Base-by-base conservation (phyloP, 2,329 filamentous ascomycete genomes). In the Colletotrichum sp. region DNA sequence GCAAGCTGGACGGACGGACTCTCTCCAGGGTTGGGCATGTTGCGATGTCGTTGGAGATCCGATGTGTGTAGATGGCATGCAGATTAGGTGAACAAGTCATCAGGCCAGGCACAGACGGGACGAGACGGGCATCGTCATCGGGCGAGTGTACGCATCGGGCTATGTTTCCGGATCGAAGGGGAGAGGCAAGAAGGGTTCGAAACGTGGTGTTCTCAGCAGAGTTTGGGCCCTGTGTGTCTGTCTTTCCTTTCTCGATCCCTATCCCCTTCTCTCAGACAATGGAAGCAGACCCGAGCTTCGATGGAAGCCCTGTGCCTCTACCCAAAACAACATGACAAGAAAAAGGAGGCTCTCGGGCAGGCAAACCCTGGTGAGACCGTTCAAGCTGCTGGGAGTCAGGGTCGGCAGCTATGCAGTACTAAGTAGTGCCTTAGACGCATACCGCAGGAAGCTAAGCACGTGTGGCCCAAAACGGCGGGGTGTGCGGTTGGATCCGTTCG, bases 401-500 rank as follows among this genome's bases (percentile, higher is more conserved):
- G 39, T 49, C 39, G 39, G 39, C 39, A 49, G 39, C 39, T 9
- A 44, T n/a, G n/a, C n/a, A n/a, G n/a, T n/a, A n/a, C n/a, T n/a
- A n/a, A n/a, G n/a, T n/a, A n/a, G n/a, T n/a, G n/a, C 34, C 34
- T 16, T 36, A 13, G 39, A 49, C 49, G 49, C 44, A 52, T 49
- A 49, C 39, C 18, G 39, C 39, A 49, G 39, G 28, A 70, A 60
- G 63, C 72, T 57, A 24, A 75, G 62, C 62, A 66, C 57, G 30
- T 28, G 57, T 71, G 68, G 67, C 71, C 32, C 44, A 65, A 44
- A 39, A 59, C 74, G 65, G 70, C 70, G 74, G 70, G 70, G 73
- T 71, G 64, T 68, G 74, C 70, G 74, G 70, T 68, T 73, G 36
- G 70, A 34, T 73, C 74, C 74, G 70, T 65, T 76, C 64, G 63